Base-by-base conservation (phyloP, 768 basidiomycete species). In the Trichaptum fuscoviolaceum region DNA sequence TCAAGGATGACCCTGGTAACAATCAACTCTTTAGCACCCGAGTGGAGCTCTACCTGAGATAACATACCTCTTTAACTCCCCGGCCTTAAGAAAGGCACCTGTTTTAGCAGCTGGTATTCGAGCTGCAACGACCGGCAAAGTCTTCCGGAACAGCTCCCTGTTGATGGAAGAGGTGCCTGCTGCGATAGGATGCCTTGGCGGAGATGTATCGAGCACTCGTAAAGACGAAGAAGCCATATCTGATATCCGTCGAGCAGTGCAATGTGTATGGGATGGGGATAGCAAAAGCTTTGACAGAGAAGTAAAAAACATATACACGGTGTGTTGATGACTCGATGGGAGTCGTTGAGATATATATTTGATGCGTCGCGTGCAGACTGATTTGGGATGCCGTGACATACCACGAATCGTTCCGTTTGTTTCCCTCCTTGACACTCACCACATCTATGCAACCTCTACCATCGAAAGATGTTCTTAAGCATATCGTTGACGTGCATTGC, bases 401-500 rank as follows among this genome's bases (percentile, higher is more conserved):
- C 2, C 42, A 15, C 42, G 42, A 52, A 12, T 52, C 42, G 42
- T 3, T 30, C 2, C 10, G 10, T 52, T 52, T 58, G 59, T 67
- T 35, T 65, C 6, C 71, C 63, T 65, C 57, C 65, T 30, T 30
- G 30, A 30, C 30, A 30, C 8, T 8, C 30, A 71, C 70, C 69
- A 66, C 70, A 66, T 67, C 66, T 64, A 62, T 68, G 12, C 15
- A 18, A 66, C 35, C 58, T 30, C 71, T 75, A n/a, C 78, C 76
- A 35, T 64, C 74, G 2, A 69, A 70, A 27, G 69, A 72, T 62
- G 82, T 94, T 59, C 79, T 92, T 23, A 78, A 76, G 24, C 92
- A 92, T 71, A 79, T 98, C 66, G 83, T 88, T 64, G 96, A 97
- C 73, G 92, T 89, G 0, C 96, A 98, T 70, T 96, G 93, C 76